phyloP scores from a whole-genome alignment of 2,329 filamentous ascomycete genomes.

The Ophiosphaerella narmari region DNA sequence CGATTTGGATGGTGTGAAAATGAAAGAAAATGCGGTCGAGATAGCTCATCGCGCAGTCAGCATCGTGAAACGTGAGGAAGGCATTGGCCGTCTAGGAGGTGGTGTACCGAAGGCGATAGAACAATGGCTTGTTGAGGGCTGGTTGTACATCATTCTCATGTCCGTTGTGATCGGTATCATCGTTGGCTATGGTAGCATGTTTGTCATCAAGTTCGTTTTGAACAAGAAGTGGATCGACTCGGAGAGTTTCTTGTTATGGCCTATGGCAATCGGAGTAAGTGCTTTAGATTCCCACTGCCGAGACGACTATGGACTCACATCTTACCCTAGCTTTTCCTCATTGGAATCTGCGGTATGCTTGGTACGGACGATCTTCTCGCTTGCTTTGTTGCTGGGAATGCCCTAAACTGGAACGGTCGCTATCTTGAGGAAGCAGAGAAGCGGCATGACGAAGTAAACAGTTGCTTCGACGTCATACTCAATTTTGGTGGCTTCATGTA shows the following conservation, averaged over 20 bases:
- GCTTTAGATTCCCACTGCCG: too few relatives aligned
- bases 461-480: slow-evolving; percentile 61
- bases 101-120: slow-evolving; percentile 58
- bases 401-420: slow-evolving; percentile 65
- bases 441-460: slow-evolving; percentile 65
- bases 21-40: slow-evolving; percentile 16
- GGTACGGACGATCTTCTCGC: slow-evolving; percentile 65
- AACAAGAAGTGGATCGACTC: slow-evolving; percentile 56
- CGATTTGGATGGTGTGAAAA: slow-evolving; percentile 34
- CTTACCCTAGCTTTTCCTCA: too few relatives aligned
- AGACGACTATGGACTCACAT: too few relatives aligned
- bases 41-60: not conserved
- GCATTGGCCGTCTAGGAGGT: slow-evolving; percentile 58
- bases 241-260: slow-evolving; percentile 58
- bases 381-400: slow-evolving; percentile 64
- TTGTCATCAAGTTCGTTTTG: slow-evolving; percentile 51
- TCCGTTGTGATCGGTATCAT: slow-evolving; percentile 58
- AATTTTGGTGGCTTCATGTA: slow-evolving; percentile 67
- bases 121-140: slow-evolving; percentile 64
- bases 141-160: slow-evolving; percentile 63
- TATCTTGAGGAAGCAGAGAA: slow-evolving; percentile 61
- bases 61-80: slow-evolving; percentile 28
- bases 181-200: slow-evolving; percentile 55
- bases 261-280: slow-evolving; percentile 47
- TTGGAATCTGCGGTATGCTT: slow-evolving; percentile 62